Percentiles rank a stretch among this genome's conserved stretches.
Evolutionary conservation across 164 flowering plant genomes (phyloP).

Genomic region (Macadamia integrifolia): DNA sequence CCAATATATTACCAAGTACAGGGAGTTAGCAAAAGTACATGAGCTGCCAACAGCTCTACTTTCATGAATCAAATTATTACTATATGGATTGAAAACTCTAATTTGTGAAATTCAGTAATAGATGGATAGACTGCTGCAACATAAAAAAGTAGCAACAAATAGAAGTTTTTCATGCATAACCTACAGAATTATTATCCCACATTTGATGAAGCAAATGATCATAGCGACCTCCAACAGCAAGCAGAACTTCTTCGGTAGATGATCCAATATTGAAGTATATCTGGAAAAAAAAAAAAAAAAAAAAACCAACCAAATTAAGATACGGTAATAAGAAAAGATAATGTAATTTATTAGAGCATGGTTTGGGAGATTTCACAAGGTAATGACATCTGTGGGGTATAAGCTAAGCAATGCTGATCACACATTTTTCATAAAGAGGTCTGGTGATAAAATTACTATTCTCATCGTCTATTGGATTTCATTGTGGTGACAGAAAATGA

Average conservation of each 20-base stretch:
- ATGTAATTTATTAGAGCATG: not conserved
- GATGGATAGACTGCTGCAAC: too few relatives aligned
- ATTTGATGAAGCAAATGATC: conserved; percentile 67
- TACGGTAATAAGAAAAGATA: not conserved
- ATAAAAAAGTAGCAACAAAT: not conserved
- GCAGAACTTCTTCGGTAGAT: conserved; percentile 51
- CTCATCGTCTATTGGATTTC: too few relatives aligned
- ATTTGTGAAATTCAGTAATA: not conserved
- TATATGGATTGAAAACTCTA: not conserved
- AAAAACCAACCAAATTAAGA: conserved; percentile 5
- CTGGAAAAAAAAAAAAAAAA: conserved; percentile 27
- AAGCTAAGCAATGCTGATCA: too few relatives aligned
- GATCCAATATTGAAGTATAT: conserved; percentile 54
- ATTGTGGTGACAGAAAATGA: too few relatives aligned
- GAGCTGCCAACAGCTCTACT: not conserved
- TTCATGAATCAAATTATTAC: not conserved
- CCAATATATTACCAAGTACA: too few relatives aligned
- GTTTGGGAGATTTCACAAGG: too few relatives aligned
- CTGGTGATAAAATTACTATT: too few relatives aligned
- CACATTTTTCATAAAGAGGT: too few relatives aligned
- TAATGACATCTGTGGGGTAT: too few relatives aligned
- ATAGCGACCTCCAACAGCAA: conserved; percentile 93
- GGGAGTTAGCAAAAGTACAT: too few relatives aligned
- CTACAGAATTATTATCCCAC: conserved; percentile 60
- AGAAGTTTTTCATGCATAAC: conserved; percentile 18